These are phyloP conservation scores for Parietaria judaica DNA, from an alignment of 306 rosid genomes.

Conservation along the genomic window DNA sequence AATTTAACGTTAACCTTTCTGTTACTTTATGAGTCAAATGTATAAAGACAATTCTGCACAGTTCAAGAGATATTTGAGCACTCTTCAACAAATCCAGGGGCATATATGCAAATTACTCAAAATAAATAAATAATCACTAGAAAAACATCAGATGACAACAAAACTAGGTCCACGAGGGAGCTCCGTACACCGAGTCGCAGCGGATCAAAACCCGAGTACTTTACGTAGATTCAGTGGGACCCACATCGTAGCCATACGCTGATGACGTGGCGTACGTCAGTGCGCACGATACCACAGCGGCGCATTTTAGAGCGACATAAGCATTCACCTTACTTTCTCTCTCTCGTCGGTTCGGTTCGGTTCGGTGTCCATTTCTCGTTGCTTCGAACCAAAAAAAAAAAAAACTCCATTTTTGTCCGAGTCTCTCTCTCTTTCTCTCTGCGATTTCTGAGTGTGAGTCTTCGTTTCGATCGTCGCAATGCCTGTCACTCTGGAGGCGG, in stretches of 20 bases:
- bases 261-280: slow-evolving; percentile 18
- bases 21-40: too few species aligned
- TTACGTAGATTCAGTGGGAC: slow-evolving; percentile 12
- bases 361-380: neutral
- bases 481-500: slow-evolving; percentile 47
- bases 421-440: neutral
- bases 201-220: neutral
- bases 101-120: too few species aligned
- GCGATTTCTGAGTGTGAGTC: too few species aligned
- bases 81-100: too few species aligned
- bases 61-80: too few species aligned
- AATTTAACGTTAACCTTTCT: too few species aligned
- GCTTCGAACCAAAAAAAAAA: neutral
- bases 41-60: too few species aligned
- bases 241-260: neutral
- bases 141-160: neutral
- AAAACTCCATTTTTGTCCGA: too few species aligned
- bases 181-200: neutral
- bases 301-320: neutral
- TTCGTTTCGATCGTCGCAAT: slow-evolving; percentile 7
- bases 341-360: neutral
- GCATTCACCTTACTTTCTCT: neutral
- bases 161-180: neutral
- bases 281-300: neutral
- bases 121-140: too few species aligned